Percentiles rank a stretch among this genome's conserved stretches.
Evolutionary conservation across 1,139 yeast species (phyloP).

Genomic region (Debaryomycetaceae sp.): DNA sequence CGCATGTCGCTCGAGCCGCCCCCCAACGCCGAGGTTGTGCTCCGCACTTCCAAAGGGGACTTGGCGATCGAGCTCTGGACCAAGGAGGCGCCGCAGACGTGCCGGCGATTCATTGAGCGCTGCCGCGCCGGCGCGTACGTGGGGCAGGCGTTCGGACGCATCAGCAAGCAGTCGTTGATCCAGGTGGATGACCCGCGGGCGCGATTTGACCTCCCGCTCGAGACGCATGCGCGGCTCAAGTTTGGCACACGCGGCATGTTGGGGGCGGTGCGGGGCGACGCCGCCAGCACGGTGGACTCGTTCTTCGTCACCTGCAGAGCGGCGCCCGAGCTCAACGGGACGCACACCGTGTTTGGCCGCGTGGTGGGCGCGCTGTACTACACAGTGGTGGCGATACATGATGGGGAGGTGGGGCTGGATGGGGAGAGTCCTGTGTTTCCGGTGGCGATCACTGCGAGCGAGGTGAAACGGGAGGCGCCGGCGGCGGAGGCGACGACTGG

Average conservation of each 20-base stretch:
- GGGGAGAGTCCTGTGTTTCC: slow-evolving; percentile 51
- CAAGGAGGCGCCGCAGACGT: slow-evolving; percentile 56
- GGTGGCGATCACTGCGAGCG: slow-evolving; percentile 34
- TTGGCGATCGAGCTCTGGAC: slow-evolving; percentile 68
- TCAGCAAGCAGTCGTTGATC: slow-evolving; percentile 30
- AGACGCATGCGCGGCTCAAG: slow-evolving; percentile 34
- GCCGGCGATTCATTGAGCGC: slow-evolving; percentile 44
- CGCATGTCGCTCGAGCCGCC: slow-evolving; percentile 46
- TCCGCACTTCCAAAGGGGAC: slow-evolving; percentile 58
- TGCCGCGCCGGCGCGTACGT: slow-evolving; percentile 43
- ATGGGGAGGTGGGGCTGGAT: slow-evolving; percentile 39
- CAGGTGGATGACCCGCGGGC: slow-evolving; percentile 18
- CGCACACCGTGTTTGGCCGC: slow-evolving; percentile 58
- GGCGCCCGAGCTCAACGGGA: slow-evolving; percentile 40
- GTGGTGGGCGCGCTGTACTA: slow-evolving; percentile 57
- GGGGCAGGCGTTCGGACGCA: slow-evolving; percentile 38
- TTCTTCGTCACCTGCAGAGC: slow-evolving; percentile 53
- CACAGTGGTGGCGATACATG: slow-evolving; percentile 49
- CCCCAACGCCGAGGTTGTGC: slow-evolving; percentile 55
- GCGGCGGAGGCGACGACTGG: slow-evolving; percentile 13
- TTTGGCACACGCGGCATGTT: slow-evolving; percentile 53
- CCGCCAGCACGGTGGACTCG: slow-evolving; percentile 31
- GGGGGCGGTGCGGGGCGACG: slow-evolving; percentile 39
- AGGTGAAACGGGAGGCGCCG: slow-evolving; percentile 44
- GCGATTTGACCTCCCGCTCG: slow-evolving; percentile 31